A percentile compares a stretch with the other conserved stretches of the same genome.
These are phyloP conservation scores for Heterobasidion irregulare DNA, from an alignment of 1,284 basidiomycete species.

Conservation along the genomic window DNA sequence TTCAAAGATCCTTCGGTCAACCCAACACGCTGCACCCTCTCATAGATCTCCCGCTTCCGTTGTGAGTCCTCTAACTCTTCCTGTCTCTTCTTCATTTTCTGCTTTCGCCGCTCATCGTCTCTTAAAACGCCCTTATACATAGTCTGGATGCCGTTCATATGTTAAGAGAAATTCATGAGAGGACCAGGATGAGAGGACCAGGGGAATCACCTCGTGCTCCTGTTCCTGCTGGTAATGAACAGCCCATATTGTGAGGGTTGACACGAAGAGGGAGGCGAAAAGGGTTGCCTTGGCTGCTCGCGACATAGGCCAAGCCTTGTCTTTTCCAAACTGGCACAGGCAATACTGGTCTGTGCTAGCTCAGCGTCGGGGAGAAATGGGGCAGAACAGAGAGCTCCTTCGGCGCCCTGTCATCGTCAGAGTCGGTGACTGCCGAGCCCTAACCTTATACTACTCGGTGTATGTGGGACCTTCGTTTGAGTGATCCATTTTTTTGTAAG, in stretches of 20 bases:
- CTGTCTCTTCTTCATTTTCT: conserved; percentile 65
- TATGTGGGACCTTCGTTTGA: too few relatives aligned
- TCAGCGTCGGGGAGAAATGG: too few relatives aligned
- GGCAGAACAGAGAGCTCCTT: too few relatives aligned
- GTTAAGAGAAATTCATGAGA: conserved; percentile 1
- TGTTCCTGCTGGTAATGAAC: conserved; percentile 86
- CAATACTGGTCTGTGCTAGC: not conserved
- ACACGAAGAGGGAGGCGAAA: conserved; percentile 55
- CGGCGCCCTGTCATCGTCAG: too few relatives aligned
- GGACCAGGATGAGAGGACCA: conserved; percentile 5
- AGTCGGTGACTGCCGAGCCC: too few relatives aligned
- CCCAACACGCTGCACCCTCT: conserved; percentile 41
- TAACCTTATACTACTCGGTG: too few relatives aligned
- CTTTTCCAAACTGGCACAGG: not conserved
- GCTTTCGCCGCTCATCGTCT: conserved; percentile 74
- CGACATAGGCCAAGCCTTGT: conserved; percentile 43
- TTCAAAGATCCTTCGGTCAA: not conserved
- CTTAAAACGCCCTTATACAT: conserved; percentile 89
- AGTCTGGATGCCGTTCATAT: conserved; percentile 36
- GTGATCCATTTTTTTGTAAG: too few relatives aligned
- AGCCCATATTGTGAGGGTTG: conserved; percentile 76
- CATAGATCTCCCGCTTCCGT: conserved; percentile 59
- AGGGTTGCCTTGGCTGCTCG: conserved; percentile 75
- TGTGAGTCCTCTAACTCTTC: conserved; percentile 58
- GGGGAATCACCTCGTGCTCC: conserved; percentile 68